Percentiles rank a stretch among this genome's conserved stretches.
Evolutionary conservation across 208 protist species (phyloP).

Genomic region (Acanthamoeba culbertsoni): DNA sequence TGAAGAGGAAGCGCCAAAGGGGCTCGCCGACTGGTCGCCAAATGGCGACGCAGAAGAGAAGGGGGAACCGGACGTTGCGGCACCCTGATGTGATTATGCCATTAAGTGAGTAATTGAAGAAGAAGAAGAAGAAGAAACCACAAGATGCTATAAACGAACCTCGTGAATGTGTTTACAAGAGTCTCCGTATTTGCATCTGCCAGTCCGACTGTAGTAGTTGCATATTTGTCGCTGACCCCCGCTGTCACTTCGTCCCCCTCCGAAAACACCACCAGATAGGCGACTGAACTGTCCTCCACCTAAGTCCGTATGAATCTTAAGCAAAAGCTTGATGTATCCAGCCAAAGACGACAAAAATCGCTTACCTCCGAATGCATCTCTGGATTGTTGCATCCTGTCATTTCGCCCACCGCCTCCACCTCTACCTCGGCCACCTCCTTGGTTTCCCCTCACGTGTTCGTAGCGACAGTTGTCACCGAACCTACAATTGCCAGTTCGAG

Average conservation of each 20-base stretch:
- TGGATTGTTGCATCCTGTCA: neutral
- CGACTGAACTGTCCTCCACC: neutral
- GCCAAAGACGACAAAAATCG: neutral
- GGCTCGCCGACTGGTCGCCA: neutral
- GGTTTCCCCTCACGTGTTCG: neutral
- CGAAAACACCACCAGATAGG: neutral
- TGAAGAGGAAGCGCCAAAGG: neutral
- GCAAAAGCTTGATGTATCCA: neutral
- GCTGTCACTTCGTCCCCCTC: neutral
- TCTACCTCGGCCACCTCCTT: neutral
- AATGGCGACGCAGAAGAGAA: slow-evolving; percentile 25
- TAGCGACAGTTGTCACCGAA: slow-evolving; percentile 21
- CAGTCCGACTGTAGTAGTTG: neutral
- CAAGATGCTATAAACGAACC: neutral
- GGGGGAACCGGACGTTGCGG: neutral
- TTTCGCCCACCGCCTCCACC: neutral
- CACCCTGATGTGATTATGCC: neutral
- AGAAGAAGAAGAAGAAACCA: neutral
- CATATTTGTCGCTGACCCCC: neutral
- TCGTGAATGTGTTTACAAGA: neutral
- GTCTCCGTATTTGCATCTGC: neutral
- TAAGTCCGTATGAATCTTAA: neutral
- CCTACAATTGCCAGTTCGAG: neutral
- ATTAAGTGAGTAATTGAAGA: neutral
- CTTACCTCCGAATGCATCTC: slow-evolving; percentile 1